Conservation (phyloP, 495 filamentous ascomycete genomes). For the Penicillium angulare region DNA sequence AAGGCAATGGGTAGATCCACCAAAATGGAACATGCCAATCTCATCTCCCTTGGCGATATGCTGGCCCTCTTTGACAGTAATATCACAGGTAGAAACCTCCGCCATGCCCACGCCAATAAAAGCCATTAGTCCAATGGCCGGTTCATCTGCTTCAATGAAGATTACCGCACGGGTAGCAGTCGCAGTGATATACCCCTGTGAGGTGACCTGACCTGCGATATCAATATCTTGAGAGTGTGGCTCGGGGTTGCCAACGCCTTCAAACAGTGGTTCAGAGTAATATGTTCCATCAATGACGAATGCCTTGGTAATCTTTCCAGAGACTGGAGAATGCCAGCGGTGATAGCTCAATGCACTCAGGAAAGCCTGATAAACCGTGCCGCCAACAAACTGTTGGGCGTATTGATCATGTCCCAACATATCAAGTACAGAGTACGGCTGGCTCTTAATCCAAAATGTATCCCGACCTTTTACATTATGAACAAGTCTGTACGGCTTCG, state of each 20-base stretch:
- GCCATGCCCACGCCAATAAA: slow-evolving; percentile 69
- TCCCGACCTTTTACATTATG: slow-evolving; percentile 28
- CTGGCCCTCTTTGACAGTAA: slow-evolving; percentile 61
- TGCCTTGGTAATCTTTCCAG: slow-evolving; percentile 54
- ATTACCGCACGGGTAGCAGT: slow-evolving; percentile 60
- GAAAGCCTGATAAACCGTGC: slow-evolving; percentile 68
- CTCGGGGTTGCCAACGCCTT: slow-evolving; percentile 41
- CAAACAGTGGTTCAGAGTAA: slow-evolving; percentile 60
- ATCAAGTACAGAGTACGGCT: slow-evolving; percentile 62
- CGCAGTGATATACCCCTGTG: slow-evolving; percentile 60
- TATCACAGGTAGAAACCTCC: slow-evolving; percentile 68
- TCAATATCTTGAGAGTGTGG: slow-evolving; percentile 53
- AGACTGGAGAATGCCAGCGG: slow-evolving; percentile 67
- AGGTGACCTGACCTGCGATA: slow-evolving; percentile 57
- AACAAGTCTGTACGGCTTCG: slow-evolving; percentile 36
- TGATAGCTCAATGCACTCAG: slow-evolving; percentile 65
- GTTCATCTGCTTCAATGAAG: slow-evolving; percentile 67
- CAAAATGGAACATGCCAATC: slow-evolving; percentile 74
- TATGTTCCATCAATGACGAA: slow-evolving; percentile 64
- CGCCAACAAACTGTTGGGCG: slow-evolving; percentile 53
- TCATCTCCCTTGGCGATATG: slow-evolving; percentile 62
- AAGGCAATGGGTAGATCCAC: slow-evolving; percentile 63
- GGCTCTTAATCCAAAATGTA: slow-evolving; percentile 67
- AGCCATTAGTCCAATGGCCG: slow-evolving; percentile 63
- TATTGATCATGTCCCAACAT: slow-evolving; percentile 59